Percentiles rank a stretch among this genome's conserved stretches.
Evolutionary conservation across 106 monocot species (phyloP).

Genomic region (Dendrobium chrysotoxum): DNA sequence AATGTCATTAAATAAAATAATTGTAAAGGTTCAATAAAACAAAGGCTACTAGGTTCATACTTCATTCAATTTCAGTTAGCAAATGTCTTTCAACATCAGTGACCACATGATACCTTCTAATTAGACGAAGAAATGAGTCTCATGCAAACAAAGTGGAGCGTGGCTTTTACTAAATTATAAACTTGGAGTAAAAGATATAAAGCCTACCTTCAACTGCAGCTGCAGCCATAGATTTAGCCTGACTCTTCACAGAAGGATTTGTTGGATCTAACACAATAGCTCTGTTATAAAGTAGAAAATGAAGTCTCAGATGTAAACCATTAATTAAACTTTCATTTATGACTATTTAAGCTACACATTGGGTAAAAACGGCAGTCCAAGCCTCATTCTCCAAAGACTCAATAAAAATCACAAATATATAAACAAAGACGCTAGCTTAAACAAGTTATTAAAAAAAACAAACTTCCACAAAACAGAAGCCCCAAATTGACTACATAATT

Average conservation of each 20-base stretch:
- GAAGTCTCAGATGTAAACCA: not conserved
- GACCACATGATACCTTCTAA: not conserved
- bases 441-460: not conserved
- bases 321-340: too few relatives aligned
- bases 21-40: not conserved
- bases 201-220: conserved; percentile 76
- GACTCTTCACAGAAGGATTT: conserved; percentile 89
- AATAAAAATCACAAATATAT: too few relatives aligned
- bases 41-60: not conserved
- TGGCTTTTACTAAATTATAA: not conserved
- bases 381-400: too few relatives aligned
- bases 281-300: conserved; percentile 28
- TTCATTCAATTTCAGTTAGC: not conserved
- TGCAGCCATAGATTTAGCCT: conserved; percentile 80
- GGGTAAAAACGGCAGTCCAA: too few relatives aligned
- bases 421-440: not conserved
- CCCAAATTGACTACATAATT: not conserved
- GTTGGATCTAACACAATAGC: conserved; percentile 78
- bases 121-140: not conserved
- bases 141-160: not conserved
- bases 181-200: conserved; percentile 9
- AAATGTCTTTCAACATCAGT: not conserved
- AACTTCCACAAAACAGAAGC: too few relatives aligned
- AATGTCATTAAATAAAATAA: not conserved
- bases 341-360: too few relatives aligned